phyloP scores from a whole-genome alignment of 2,329 filamentous ascomycete genomes.

The Ophiostoma himal-ulmi region DNA sequence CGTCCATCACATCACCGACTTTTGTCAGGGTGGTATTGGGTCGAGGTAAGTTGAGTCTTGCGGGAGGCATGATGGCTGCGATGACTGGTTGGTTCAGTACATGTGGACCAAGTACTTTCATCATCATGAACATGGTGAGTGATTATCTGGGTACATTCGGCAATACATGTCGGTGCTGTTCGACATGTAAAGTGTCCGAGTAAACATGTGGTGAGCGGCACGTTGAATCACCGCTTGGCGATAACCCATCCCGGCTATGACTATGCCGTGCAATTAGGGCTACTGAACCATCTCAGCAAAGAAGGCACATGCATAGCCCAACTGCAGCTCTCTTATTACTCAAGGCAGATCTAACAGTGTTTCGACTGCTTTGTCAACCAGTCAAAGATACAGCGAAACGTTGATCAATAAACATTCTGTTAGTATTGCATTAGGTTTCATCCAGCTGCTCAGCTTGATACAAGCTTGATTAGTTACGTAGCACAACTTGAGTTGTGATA shows the following conservation, averaged over 20 bases:
- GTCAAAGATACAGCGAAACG: no score
- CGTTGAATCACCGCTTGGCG: not conserved
- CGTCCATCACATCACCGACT: conserved; percentile 5
- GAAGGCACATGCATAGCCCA: not conserved
- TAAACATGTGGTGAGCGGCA: not conserved
- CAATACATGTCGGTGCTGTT: not conserved
- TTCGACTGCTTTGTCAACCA: no score
- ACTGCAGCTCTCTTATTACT: not conserved
- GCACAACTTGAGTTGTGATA: not conserved
- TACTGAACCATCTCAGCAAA: not conserved
- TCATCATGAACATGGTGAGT: not conserved
- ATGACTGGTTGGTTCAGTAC: not conserved
- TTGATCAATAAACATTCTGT: no score
- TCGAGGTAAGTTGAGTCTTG: not conserved
- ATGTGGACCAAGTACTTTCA: not conserved
- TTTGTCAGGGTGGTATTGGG: not conserved
- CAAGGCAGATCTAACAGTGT: no score
- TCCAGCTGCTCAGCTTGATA: not conserved
- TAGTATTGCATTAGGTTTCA: no score
- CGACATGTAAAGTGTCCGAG: not conserved
- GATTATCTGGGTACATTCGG: not conserved
- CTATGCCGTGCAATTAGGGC: not conserved
- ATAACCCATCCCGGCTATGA: not conserved
- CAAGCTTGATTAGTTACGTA: not conserved
- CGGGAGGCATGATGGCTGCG: not conserved